Percentiles rank a stretch among this genome's conserved stretches.
Conservation (phyloP, 2,329 filamentous ascomycete genomes). For the Phymatotrichopsis omnivora region DNA sequence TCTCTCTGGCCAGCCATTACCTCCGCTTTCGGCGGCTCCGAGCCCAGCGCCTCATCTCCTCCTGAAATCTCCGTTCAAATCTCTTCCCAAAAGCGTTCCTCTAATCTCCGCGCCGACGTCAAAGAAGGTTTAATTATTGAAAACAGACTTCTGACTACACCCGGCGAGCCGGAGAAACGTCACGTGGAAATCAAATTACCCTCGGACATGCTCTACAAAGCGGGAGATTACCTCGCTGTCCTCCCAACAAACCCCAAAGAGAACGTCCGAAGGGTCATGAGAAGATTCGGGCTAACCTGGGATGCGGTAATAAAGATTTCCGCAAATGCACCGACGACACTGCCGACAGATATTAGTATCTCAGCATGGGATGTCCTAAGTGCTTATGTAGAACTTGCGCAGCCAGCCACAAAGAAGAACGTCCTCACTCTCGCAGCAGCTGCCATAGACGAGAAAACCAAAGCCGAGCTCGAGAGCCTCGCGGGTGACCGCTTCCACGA, state of each 20-base stretch:
- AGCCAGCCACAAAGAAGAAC: constrained; percentile 60
- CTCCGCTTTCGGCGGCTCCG: constrained; percentile 28
- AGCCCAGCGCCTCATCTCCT: background rate
- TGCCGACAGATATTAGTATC: constrained; percentile 48
- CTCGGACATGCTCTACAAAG: constrained; percentile 52
- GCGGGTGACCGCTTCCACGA: constrained; percentile 41
- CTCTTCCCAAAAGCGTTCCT: constrained; percentile 38
- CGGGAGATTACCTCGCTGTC: constrained; percentile 67
- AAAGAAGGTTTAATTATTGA: constrained; percentile 50
- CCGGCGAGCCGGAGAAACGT: constrained; percentile 48
- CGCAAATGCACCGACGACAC: constrained; percentile 42
- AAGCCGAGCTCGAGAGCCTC: constrained; percentile 43
- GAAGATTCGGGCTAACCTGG: constrained; percentile 56
- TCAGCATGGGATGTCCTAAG: constrained; percentile 54
- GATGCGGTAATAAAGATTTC: constrained; percentile 56
- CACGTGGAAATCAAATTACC: constrained; percentile 60
- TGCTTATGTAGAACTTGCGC: constrained; percentile 62
- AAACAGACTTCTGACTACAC: constrained; percentile 43
- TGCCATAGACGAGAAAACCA: constrained; percentile 41
- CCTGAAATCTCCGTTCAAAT: constrained; percentile 26
- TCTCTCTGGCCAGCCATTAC: constrained; percentile 45
- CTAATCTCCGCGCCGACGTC: constrained; percentile 53
- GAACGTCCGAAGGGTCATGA: constrained; percentile 53
- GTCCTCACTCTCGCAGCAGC: constrained; percentile 43
- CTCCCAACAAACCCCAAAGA: constrained; percentile 58